Percentiles rank a stretch among this genome's conserved stretches.
phyloP scores from a whole-genome alignment of 257 asterid genomes.

The Solanum pennellii region DNA sequence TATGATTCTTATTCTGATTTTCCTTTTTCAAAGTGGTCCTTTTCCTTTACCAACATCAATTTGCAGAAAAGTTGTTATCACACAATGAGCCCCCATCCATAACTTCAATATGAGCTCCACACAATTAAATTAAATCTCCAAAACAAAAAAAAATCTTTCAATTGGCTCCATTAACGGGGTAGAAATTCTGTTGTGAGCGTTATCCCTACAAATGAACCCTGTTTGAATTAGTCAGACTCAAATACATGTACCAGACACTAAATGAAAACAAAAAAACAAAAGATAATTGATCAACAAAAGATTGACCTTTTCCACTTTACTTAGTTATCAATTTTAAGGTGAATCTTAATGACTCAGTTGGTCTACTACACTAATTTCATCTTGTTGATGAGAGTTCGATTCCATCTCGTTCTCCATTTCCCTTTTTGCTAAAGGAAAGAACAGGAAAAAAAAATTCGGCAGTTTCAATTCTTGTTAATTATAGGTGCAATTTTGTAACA shows the following conservation, averaged over 20 bases:
- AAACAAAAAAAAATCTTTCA: not conserved
- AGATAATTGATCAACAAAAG: not conserved
- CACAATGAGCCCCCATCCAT: not conserved
- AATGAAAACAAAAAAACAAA: too few relatives aligned
- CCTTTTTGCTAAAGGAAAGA: too few relatives aligned
- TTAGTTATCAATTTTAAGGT: not conserved
- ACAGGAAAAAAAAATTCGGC: not conserved
- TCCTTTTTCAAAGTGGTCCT: not conserved
- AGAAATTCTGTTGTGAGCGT: not conserved
- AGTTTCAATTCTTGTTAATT: not conserved
- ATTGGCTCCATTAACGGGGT: conserved; percentile 1
- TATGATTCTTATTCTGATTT: not conserved
- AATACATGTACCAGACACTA: not conserved
- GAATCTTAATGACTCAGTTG: too few relatives aligned
- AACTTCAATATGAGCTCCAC: not conserved
- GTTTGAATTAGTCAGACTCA: not conserved
- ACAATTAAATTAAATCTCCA: not conserved
- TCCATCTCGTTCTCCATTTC: not conserved
- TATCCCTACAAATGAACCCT: not conserved
- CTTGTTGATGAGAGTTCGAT: not conserved
- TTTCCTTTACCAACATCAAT: not conserved
- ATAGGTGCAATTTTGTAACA: not conserved
- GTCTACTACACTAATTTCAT: too few relatives aligned
- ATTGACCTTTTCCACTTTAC: not conserved
- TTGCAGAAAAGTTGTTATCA: not conserved